These are phyloP conservation scores for Colletotrichum orbiculare DNA, from an alignment of 2,329 filamentous ascomycete genomes.

Conservation along the genomic window DNA sequence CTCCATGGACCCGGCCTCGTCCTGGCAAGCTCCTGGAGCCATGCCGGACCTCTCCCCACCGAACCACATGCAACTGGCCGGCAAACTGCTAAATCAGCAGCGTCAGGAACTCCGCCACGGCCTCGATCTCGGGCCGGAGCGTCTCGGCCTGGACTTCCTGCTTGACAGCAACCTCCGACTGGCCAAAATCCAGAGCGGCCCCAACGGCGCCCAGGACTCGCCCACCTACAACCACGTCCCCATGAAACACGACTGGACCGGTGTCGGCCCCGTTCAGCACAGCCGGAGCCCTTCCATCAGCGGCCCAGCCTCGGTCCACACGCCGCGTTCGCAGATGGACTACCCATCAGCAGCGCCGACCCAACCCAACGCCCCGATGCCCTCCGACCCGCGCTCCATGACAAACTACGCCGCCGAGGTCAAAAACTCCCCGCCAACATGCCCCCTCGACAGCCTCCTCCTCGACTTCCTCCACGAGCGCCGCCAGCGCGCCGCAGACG, in stretches of 20 bases:
- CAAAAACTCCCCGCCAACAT: conserved; percentile 75
- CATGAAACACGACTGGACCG: conserved; percentile 63
- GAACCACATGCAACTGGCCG: conserved; percentile 42
- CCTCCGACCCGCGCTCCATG: conserved; percentile 12
- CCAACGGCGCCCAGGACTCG: conserved; percentile 60
- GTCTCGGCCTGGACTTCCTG: conserved; percentile 79
- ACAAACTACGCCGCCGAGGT: conserved; percentile 50
- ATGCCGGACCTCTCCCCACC: conserved; percentile 37
- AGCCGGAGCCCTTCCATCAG: conserved; percentile 68
- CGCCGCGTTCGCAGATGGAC: conserved; percentile 22
- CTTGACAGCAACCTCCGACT: conserved; percentile 70
- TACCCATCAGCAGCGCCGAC: background rate
- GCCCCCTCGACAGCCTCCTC: conserved; percentile 81
- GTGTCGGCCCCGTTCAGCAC: conserved; percentile 64
- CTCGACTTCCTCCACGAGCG: conserved; percentile 81
- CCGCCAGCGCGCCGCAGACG: conserved; percentile 72
- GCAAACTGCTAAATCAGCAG: conserved; percentile 56
- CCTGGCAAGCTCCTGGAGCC: conserved; percentile 17
- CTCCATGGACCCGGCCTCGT: conserved; percentile 41
- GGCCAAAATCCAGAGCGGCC: conserved; percentile 61
- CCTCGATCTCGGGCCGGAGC: conserved; percentile 72
- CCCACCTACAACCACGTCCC: conserved; percentile 56
- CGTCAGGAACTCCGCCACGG: conserved; percentile 63
- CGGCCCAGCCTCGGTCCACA: conserved; percentile 21
- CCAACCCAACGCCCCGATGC: conserved; percentile 4